These are phyloP conservation scores for Phragmites australis DNA, from an alignment of 176 grass and related monocot genomes.

Conservation along the genomic window DNA sequence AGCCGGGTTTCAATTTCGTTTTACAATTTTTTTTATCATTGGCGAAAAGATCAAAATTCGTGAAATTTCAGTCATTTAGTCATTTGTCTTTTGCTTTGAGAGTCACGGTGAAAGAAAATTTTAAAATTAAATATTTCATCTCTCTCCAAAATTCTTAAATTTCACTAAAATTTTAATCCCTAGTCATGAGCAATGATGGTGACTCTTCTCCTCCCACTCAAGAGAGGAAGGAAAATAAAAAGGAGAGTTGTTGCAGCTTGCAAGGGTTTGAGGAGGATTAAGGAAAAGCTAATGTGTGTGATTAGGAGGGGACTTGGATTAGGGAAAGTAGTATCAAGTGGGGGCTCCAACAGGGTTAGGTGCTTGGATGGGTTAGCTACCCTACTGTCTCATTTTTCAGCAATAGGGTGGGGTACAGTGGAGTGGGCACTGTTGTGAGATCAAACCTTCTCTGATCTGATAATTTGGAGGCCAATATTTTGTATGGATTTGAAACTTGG, in stretches of 20 bases:
- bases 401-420: not conserved
- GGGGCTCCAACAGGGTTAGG: slow-evolving; percentile 18
- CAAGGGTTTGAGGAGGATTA: slow-evolving; percentile 9
- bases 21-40: no score
- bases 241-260: slow-evolving; percentile 30
- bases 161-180: no score
- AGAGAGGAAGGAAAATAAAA: slow-evolving; percentile 4
- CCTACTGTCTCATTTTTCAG: slow-evolving; percentile 36
- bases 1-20: no score
- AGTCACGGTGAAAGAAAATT: no score
- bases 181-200: not conserved
- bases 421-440: slow-evolving; percentile 24
- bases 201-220: not conserved
- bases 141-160: no score
- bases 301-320: slow-evolving; percentile 9
- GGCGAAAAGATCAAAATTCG: no score
- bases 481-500: not conserved
- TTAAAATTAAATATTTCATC: no score
- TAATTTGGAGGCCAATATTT: not conserved
- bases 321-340: not conserved
- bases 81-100: no score
- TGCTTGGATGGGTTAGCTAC: not conserved
- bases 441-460: not conserved
- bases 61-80: no score
- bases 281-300: slow-evolving; percentile 3